Base-by-base conservation (phyloP, 208 protist genomes). In the Trypanosoma brucei region DNA sequence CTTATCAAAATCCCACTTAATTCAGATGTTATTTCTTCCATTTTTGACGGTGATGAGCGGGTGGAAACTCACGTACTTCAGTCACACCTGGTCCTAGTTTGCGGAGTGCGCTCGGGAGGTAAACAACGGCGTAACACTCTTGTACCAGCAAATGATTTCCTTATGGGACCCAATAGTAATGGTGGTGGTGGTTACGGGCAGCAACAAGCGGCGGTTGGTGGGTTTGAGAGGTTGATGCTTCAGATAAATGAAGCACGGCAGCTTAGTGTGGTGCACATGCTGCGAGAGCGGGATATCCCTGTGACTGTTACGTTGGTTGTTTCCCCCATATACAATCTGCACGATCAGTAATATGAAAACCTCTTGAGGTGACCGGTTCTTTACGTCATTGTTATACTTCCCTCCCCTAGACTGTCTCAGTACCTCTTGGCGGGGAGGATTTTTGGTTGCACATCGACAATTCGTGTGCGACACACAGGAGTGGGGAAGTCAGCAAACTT, bases 151-250 rank as follows among this genome's bases (percentile, higher is more conserved):
- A 52, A 40, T 38, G 59, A 9, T 46, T 46, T 46, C 8, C 8
- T 11, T 46, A 11, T 6, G 42, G 42, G 8, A 22, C 51, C 52
- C 35, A 62, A 40, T 59, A 59, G 39, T 37, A 54, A 22, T 53
- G 34, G 11, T 14, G 48, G 60, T 11, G 33, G 34, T 44, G 64
- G 65, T n/a, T 61, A 48, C 22, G 62, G 31, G 7, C 11, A 34
- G 34, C 50, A 38, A 37, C 59, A 49, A 11, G 50, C 52, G 3
- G 49, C 66, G 5, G 69, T 80, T 55, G 73, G 72, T 14, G 86
- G 84, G 2, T 91, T 92, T 62, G 88, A 94, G 61, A 72, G 83
- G 3, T 55, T 94, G 48, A 76, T 82, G 34, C 64, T 94, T 55
- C 80, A 86, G 65, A 72, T 94, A 44, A 94, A 94, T 55, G 73